Percentiles rank a stretch among this genome's conserved stretches.
Conservation (phyloP, 441 rosid species). For the Cnidoscolus chayamansa region DNA sequence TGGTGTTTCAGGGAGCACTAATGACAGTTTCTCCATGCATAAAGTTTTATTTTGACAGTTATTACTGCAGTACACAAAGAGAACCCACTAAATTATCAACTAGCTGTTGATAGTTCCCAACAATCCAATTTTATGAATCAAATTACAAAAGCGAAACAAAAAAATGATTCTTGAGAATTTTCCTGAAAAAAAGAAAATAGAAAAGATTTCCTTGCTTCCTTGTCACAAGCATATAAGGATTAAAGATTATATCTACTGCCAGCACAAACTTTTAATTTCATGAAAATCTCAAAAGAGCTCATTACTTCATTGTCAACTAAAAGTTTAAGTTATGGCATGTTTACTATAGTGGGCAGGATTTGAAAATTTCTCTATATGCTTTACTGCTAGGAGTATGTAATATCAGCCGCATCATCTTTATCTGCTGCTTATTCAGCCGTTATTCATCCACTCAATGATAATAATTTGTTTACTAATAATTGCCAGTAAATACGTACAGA, state of each 20-base stretch:
- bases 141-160: background rate
- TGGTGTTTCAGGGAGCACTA: conserved; percentile 76
- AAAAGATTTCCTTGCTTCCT: background rate
- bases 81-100: conserved; percentile 20
- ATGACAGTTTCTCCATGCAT: conserved; percentile 78
- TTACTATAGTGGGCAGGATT: background rate
- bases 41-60: conserved; percentile 67
- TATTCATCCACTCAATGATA: background rate
- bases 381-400: background rate
- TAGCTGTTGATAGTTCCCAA: conserved; percentile 4
- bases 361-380: background rate
- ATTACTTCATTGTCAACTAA: background rate
- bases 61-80: conserved; percentile 50
- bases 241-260: background rate
- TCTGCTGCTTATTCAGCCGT: background rate
- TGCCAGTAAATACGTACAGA: conserved; percentile 50
- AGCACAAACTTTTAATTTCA: background rate
- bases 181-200: background rate
- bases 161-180: conserved; percentile 1
- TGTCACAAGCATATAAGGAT: background rate
- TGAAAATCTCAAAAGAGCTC: background rate
- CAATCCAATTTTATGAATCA: conserved; percentile 14
- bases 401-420: background rate
- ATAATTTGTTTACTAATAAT: background rate
- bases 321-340: background rate